Evolutionary conservation across 495 filamentous ascomycete species (phyloP), one percentile per base, ranked within the genome.

Genomic region (Cairneyella variabilis): DNA sequence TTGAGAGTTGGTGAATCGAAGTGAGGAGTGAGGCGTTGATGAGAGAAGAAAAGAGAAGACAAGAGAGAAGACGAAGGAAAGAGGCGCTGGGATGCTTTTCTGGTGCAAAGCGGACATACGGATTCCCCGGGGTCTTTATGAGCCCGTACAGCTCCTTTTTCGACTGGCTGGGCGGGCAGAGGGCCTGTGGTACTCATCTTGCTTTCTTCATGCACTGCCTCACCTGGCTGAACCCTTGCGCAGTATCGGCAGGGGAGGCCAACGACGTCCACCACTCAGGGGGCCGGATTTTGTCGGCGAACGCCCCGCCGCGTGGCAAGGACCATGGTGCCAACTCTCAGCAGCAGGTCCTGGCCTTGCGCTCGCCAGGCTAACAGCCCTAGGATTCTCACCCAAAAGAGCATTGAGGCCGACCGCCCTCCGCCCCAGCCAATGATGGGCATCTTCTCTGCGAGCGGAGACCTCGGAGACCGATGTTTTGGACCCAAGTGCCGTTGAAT

Each of bases 161-260:
- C 18, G 17, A 36, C 44, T 48, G 25, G 44, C 44, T 51, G 48
- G 20, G 34, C 18, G 18, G 20, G 25, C 48, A 39, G n/a, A n/a
- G n/a, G n/a, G n/a, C n/a, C n/a, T n/a, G n/a, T n/a, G n/a, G n/a
- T n/a, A n/a, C n/a, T n/a, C n/a, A n/a, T n/a, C n/a, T 40, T 25
- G 20, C n/a, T 14, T 49, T 38, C 6, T 20, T 25, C 48, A 40
- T 51, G 48, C 48, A 51, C 48, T 51, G 47, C 48, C 32, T 40
- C 48, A 38, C 21, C 30, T n/a, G n/a, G n/a, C n/a, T n/a, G n/a
- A n/a, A n/a, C n/a, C n/a, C n/a, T n/a, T n/a, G n/a, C n/a, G n/a
- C n/a, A n/a, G n/a, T n/a, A n/a, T n/a, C n/a, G n/a, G n/a, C n/a
- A n/a, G n/a, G n/a, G 5, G 8, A 20, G 17, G 11, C 10, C 17